Evolutionary conservation across 2,329 filamentous ascomycete species (phyloP), one percentile per base, ranked within the genome.

Genomic region (Gnomoniopsis sp.): DNA sequence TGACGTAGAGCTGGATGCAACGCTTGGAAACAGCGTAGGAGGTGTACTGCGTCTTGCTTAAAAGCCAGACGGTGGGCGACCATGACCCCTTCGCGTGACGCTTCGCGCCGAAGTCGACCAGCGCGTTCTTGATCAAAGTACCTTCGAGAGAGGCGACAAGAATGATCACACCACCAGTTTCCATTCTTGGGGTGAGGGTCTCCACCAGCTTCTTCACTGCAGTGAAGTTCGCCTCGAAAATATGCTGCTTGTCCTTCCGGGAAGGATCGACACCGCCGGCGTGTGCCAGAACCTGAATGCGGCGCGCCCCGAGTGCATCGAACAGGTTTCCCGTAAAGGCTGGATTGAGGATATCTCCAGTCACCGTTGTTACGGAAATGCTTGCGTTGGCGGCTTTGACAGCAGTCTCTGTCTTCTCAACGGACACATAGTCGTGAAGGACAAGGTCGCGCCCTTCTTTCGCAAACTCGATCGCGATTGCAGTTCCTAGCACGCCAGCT

Each of bases 211-310:
- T 41, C n/a, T 26, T n/a, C 3, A 48, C 38, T 4, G 55, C 55
- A 10, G 55, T 52, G 48, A 57, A 57, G 48, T 57, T 57, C 15
- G 50, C 30, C 36, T 57, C 55, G 21, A 57, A 57, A 38, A 57
- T 57, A 48, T 49, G 55, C 14, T 19, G 49, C 15, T 36, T 43
- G 48, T 57, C 48, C 36, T 57, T 57, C 19, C 23, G 15, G 8
- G 55, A 36, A 10, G 55, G 47, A 0, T 47, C 41, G 38, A 57
- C 36, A 17, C 55, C 55, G 7, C 48, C 55, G 12, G 55, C 19
- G 55, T 57, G 55, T n/a, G 49, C 55, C 19, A 57, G 55, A 43
- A 41, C 48, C 3, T 30, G 50, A 19, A 57, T 57, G n/a, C 44
- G 49, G 23, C 55, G 55, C 2, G 48, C 33, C n/a, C 55, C 55